Conservation (phyloP, 2,329 filamentous ascomycete genomes). For the Sporothrix globosa region DNA sequence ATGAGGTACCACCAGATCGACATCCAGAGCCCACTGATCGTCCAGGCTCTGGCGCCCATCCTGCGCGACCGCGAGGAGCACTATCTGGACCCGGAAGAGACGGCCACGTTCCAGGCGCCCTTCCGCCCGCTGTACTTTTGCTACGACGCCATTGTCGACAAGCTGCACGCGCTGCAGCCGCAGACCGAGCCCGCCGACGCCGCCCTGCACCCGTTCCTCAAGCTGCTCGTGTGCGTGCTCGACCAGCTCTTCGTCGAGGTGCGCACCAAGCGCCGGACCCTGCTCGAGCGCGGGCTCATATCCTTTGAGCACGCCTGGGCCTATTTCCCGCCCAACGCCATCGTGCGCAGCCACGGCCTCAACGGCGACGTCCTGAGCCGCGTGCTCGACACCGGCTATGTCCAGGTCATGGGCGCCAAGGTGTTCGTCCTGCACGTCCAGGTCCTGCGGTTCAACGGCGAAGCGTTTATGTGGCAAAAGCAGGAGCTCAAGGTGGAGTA, state of each 20-base stretch:
- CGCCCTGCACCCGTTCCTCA: conserved; percentile 46
- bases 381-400: conserved; percentile 45
- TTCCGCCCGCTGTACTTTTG: conserved; percentile 52
- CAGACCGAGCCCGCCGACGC: conserved; percentile 33
- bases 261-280: conserved; percentile 44
- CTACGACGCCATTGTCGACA: conserved; percentile 48
- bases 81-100: conserved; percentile 46
- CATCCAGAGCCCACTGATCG: conserved; percentile 49
- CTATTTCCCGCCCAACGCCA: conserved; percentile 48
- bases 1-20: conserved; percentile 49
- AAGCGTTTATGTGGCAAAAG: conserved; percentile 48
- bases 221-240: conserved; percentile 48
- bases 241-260: conserved; percentile 51
- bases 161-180: conserved; percentile 39
- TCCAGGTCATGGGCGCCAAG: conserved; percentile 26
- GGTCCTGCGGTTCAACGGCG: conserved; percentile 48
- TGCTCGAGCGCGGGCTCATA: conserved; percentile 47
- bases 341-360: conserved; percentile 46
- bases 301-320: conserved; percentile 51
- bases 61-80: conserved; percentile 48
- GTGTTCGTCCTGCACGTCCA: conserved; percentile 42
- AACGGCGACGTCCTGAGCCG: conserved; percentile 50
- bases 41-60: conserved; percentile 50
- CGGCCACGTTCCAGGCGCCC: conserved; percentile 46
- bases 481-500: conserved; percentile 40